phyloP scores from a whole-genome alignment of 345 rosid species.

The Populus pruinosa region DNA sequence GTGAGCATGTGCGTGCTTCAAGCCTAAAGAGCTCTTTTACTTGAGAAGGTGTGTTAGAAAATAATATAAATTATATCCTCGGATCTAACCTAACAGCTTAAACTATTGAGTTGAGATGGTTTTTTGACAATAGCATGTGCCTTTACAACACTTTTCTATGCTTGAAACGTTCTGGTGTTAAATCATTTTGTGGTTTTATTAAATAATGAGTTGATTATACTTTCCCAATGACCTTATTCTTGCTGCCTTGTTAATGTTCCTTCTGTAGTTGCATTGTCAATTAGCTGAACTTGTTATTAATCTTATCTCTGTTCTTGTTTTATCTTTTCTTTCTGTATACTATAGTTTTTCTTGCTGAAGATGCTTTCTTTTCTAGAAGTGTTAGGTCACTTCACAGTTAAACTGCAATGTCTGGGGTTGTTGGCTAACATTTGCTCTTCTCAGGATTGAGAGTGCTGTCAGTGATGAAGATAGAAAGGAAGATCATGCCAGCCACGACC shows the following conservation, averaged over 20 bases:
- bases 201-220: neutral
- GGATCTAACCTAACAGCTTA: too few species aligned
- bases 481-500: constrained; percentile 44
- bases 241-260: neutral
- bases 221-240: neutral
- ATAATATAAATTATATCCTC: too few species aligned
- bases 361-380: neutral
- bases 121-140: too few species aligned
- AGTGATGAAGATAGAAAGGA: constrained; percentile 50
- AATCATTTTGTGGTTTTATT: neutral
- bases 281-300: neutral
- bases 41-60: too few species aligned
- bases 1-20: too few species aligned
- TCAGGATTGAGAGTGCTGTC: constrained; percentile 82
- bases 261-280: neutral
- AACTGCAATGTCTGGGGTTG: neutral
- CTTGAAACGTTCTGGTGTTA: neutral
- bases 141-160: neutral
- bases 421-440: constrained; percentile 18
- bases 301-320: neutral
- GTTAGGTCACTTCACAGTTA: neutral
- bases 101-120: too few species aligned
- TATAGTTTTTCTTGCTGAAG: neutral
- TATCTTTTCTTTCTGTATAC: neutral
- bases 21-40: too few species aligned